These are phyloP conservation scores for Didymella pomorum DNA, from an alignment of 2,329 filamentous ascomycete genomes.

Conservation along the genomic window DNA sequence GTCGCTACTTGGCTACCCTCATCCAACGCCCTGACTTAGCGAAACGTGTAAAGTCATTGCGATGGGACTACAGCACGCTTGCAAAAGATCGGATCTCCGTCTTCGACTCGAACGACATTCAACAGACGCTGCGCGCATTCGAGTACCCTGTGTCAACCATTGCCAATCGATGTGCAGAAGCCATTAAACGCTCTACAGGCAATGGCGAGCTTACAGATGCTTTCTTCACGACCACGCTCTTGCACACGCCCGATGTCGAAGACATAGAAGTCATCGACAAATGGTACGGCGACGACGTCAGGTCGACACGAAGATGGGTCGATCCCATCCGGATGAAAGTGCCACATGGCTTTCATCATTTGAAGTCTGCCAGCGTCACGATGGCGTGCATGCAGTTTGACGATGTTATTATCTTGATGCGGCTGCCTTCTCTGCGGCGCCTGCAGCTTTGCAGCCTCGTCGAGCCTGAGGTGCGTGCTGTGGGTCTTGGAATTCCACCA, in stretches of 20 bases:
- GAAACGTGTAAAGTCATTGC: constrained; percentile 3
- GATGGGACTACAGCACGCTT: constrained; percentile 18
- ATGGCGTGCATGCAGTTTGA: constrained; percentile 21
- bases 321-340: constrained; percentile 19
- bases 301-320: constrained; percentile 11
- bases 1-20: constrained; percentile 10
- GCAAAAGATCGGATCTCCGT: constrained; percentile 12
- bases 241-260: constrained; percentile 10
- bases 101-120: constrained; percentile 11
- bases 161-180: constrained; percentile 6
- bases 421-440: constrained; percentile 11
- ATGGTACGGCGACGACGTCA: constrained; percentile 19
- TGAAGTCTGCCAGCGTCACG: constrained; percentile 15
- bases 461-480: constrained; percentile 12
- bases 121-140: constrained; percentile 10
- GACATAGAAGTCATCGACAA: constrained; percentile 16
- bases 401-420: constrained; percentile 17
- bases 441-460: constrained; percentile 20
- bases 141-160: constrained; percentile 11
- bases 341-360: constrained; percentile 4
- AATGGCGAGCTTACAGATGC: constrained; percentile 16
- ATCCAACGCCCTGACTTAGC: constrained; percentile 9
- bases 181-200: not conserved
- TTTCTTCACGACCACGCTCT: constrained; percentile 8
- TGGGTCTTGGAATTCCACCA: constrained; percentile 10